These are phyloP conservation scores for Beauveria scarabaeidicola DNA, from an alignment of 2,329 filamentous ascomycete species.

Conservation along the genomic window DNA sequence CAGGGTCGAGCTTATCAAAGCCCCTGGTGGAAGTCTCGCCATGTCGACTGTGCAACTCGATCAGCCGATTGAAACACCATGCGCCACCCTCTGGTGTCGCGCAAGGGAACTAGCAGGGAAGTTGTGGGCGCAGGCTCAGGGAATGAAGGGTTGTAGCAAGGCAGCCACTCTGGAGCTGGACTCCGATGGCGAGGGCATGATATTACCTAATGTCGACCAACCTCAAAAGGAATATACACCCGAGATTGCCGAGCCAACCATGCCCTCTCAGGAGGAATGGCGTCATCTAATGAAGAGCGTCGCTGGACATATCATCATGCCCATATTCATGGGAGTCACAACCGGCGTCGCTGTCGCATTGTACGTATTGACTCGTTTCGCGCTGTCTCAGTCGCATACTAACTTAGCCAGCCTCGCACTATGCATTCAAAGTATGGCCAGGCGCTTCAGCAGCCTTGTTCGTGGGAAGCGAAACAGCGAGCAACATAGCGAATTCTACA, in stretches of 20 bases:
- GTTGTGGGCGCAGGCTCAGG: constrained; percentile 12
- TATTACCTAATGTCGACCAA: not conserved
- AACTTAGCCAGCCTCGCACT: constrained; percentile 47
- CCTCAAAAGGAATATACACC: not conserved
- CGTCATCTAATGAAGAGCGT: constrained; percentile 42
- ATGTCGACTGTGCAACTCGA: constrained; percentile 40
- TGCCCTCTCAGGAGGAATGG: constrained; percentile 7
- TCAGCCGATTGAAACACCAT: constrained; percentile 23
- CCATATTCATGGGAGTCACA: constrained; percentile 59
- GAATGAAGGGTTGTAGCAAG: constrained; percentile 14
- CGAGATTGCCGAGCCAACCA: not conserved
- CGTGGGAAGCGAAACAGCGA: constrained; percentile 17
- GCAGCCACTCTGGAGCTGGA: not conserved
- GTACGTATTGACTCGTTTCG: constrained; percentile 29
- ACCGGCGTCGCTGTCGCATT: constrained; percentile 60
- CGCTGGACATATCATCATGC: constrained; percentile 55
- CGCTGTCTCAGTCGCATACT: constrained; percentile 15
- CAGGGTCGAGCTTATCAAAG: constrained; percentile 54
- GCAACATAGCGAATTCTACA: constrained; percentile 23
- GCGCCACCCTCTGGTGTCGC: constrained; percentile 44
- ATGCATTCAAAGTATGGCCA: constrained; percentile 52
- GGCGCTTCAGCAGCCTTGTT: constrained; percentile 49
- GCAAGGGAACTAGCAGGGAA: constrained; percentile 30
- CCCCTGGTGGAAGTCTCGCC: constrained; percentile 43
- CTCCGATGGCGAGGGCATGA: not conserved